Percentiles rank a stretch among this genome's conserved stretches.
These are phyloP conservation scores for Daldinia sp. DNA, from an alignment of 2,329 filamentous ascomycete genomes.

Conservation along the genomic window DNA sequence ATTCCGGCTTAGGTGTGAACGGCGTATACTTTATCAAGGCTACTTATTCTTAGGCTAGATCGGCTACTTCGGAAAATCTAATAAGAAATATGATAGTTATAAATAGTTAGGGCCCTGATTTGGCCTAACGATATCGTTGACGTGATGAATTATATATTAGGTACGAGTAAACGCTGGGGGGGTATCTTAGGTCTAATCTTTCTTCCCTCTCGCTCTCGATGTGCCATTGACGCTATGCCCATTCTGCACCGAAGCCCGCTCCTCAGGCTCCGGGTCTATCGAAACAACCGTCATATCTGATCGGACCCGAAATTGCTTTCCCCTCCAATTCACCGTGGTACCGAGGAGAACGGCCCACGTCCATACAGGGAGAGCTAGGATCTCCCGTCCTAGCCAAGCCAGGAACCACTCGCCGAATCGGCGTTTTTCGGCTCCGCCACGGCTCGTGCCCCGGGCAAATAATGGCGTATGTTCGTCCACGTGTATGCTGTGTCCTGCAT, in stretches of 20 bases:
- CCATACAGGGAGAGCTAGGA: constrained; percentile 90
- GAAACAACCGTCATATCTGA: constrained; percentile 83
- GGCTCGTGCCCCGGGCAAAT: constrained; percentile 70
- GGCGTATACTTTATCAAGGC: background rate
- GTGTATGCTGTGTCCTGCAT: constrained; percentile 78
- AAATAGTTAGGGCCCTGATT: background rate
- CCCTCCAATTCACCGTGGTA: constrained; percentile 87
- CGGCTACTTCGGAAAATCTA: background rate
- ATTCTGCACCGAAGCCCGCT: constrained; percentile 19
- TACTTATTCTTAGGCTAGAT: background rate
- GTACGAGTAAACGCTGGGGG: constrained; percentile 16
- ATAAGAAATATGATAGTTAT: background rate
- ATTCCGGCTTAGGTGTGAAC: background rate
- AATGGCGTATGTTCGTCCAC: constrained; percentile 77
- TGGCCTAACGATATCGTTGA: background rate
- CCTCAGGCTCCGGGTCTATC: constrained; percentile 46
- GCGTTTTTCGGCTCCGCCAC: constrained; percentile 61
- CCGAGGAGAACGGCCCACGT: constrained; percentile 90
- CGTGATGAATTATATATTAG: constrained; percentile 34
- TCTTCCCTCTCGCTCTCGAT: constrained; percentile 32
- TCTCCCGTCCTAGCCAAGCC: constrained; percentile 88
- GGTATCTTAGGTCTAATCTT: constrained; percentile 41
- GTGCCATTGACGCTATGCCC: constrained; percentile 17
- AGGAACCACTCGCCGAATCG: constrained; percentile 77
- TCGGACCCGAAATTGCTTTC: constrained; percentile 82